Evolutionary conservation across 345 rosid genomes (phyloP).

Genomic region (Eucalyptus regnans): DNA sequence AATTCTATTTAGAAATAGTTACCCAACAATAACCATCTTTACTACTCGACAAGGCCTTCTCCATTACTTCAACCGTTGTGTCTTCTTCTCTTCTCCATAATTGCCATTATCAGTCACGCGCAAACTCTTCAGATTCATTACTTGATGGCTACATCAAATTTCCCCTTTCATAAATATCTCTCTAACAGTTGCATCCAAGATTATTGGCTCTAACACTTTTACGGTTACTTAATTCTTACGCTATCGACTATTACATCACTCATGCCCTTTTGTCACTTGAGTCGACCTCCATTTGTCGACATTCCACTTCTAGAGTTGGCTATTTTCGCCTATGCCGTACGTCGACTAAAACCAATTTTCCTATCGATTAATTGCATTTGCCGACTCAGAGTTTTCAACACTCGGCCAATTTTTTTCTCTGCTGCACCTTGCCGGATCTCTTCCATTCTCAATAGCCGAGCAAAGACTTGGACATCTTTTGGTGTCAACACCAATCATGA

Average conservation of each 20-base stretch:
- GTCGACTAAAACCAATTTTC: not conserved
- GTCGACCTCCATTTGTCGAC: not conserved
- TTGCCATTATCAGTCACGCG: not conserved
- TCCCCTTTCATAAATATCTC: not conserved
- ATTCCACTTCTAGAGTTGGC: not conserved
- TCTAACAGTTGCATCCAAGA: not conserved
- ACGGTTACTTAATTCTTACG: not conserved
- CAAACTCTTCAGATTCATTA: not conserved
- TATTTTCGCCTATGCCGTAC: not conserved
- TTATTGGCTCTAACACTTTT: not conserved
- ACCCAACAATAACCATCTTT: not conserved
- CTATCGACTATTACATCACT: not conserved
- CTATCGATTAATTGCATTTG: not conserved
- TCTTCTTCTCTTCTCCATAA: not conserved
- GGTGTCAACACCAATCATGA: not conserved
- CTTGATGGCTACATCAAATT: not conserved
- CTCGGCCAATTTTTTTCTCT: not conserved
- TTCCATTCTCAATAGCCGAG: not conserved
- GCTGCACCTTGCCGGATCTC: not conserved
- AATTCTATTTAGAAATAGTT: not conserved
- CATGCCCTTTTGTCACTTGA: not conserved
- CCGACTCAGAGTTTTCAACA: not conserved
- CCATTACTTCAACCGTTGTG: not conserved
- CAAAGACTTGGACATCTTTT: not conserved
- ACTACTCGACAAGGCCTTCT: not conserved